Conservation (phyloP, 805 yeast species). For the Kazachstania psychrophila region DNA sequence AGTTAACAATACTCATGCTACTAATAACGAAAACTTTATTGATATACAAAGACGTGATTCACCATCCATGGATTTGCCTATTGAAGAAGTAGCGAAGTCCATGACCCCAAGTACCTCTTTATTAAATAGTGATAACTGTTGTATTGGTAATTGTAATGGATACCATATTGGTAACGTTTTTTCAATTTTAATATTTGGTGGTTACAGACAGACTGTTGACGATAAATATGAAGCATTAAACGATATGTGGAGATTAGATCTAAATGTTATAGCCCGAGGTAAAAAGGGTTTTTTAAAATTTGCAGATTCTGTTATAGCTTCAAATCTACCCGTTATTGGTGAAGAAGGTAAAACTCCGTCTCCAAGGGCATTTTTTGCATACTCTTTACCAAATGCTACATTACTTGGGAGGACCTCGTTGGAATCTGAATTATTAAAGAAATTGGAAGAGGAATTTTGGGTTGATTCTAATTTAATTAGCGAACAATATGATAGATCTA, state of each 20-base stretch:
- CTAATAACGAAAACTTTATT: too few relatives aligned
- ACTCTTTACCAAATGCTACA: conserved; percentile 18
- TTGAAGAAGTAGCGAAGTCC: not conserved
- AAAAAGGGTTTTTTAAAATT: conserved; percentile 31
- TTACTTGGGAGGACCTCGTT: conserved; percentile 7
- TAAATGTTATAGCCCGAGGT: conserved; percentile 31
- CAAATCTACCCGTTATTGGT: conserved; percentile 15
- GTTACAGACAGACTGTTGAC: conserved; percentile 32
- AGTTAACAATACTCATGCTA: too few relatives aligned
- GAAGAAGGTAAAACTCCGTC: conserved; percentile 22
- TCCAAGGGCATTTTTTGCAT: conserved; percentile 32
- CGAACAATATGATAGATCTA: not conserved
- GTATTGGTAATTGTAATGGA: not conserved
- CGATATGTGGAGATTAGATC: conserved; percentile 36
- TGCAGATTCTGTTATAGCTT: conserved; percentile 31
- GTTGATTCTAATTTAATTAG: conserved; percentile 7
- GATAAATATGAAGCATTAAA: conserved; percentile 30
- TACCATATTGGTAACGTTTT: conserved; percentile 5
- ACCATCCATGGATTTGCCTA: not conserved
- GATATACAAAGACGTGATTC: too few relatives aligned
- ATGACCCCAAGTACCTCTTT: not conserved
- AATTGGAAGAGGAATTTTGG: conserved; percentile 16
- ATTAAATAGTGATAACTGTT: not conserved
- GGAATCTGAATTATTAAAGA: conserved; percentile 13
- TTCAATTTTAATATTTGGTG: conserved; percentile 38